Percentiles rank a stretch among this genome's conserved stretches.
Conservation (phyloP, 2,329 filamentous ascomycete genomes). For the Biscogniauxia mediterranea region DNA sequence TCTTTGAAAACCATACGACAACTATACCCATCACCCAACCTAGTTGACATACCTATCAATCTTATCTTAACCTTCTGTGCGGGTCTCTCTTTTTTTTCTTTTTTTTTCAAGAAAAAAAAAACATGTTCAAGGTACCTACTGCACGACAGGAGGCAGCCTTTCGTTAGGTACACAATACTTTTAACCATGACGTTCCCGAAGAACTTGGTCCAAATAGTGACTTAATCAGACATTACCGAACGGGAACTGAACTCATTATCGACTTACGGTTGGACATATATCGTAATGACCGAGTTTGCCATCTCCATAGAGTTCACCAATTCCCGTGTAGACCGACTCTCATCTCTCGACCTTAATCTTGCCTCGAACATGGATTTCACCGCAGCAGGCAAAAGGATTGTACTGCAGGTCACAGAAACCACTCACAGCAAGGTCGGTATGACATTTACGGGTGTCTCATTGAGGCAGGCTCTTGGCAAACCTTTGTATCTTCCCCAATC, state of each 20-base stretch:
- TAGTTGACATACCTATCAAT: no score
- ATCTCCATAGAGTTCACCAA: not conserved
- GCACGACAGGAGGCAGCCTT: no score
- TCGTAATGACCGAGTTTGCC: not conserved
- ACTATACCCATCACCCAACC: no score
- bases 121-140: no score
- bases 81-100: no score
- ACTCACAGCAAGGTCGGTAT: slow-evolving; percentile 20
- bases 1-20: no score
- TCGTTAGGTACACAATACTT: not conserved
- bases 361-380: slow-evolving; percentile 2
- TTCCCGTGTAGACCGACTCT: not conserved
- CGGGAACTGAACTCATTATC: not conserved
- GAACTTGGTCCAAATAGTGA: not conserved
- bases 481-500: slow-evolving; percentile 24
- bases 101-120: no score
- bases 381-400: slow-evolving; percentile 7
- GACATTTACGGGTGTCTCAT: slow-evolving; percentile 25
- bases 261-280: not conserved
- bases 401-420: slow-evolving; percentile 21
- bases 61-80: no score
- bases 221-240: not conserved
- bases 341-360: not conserved
- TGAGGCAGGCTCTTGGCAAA: slow-evolving; percentile 27
- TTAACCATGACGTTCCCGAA: not conserved